A percentile compares a stretch with the other conserved stretches of the same genome.
Evolutionary conservation across 805 yeast species (phyloP).

Genomic region (Barnettozyma botsteinii): DNA sequence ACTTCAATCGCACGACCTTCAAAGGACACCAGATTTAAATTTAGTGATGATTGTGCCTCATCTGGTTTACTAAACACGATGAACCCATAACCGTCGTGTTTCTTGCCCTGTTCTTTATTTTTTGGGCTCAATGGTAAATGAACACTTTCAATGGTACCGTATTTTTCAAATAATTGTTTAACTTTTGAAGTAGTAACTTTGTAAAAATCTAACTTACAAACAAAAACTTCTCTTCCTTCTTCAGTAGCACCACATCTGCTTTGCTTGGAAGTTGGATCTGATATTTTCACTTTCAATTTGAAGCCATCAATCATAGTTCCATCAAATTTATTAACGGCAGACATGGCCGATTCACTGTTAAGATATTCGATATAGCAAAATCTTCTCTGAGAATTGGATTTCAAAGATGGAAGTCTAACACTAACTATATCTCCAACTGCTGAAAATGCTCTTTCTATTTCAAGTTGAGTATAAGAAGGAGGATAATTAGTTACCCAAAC

Average conservation of each 20-base stretch:
- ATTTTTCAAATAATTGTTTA: slow-evolving; percentile 36
- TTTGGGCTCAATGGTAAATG: slow-evolving; percentile 39
- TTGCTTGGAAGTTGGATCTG: slow-evolving; percentile 47
- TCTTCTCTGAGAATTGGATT: slow-evolving; percentile 48
- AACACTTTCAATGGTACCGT: slow-evolving; percentile 50
- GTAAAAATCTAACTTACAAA: slow-evolving; percentile 46
- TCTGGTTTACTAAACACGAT: slow-evolving; percentile 40
- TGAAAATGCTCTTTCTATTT: slow-evolving; percentile 37
- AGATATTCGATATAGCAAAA: slow-evolving; percentile 68
- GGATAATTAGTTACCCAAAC: slow-evolving; percentile 76
- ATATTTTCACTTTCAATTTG: slow-evolving; percentile 49
- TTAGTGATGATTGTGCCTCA: slow-evolving; percentile 44
- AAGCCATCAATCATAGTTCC: slow-evolving; percentile 34
- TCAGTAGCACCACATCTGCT: slow-evolving; percentile 40
- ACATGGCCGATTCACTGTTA: slow-evolving; percentile 36
- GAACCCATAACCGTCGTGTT: slow-evolving; percentile 63
- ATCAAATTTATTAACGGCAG: slow-evolving; percentile 38
- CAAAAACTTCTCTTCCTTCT: slow-evolving; percentile 52
- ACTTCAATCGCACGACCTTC: slow-evolving; percentile 46
- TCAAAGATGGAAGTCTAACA: slow-evolving; percentile 60
- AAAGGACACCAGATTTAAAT: slow-evolving; percentile 35
- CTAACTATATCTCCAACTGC: slow-evolving; percentile 38
- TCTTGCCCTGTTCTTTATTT: slow-evolving; percentile 20
- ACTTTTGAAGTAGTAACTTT: slow-evolving; percentile 36
- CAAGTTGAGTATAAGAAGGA: slow-evolving; percentile 38